These are phyloP conservation scores for Prosopis cineraria DNA, from an alignment of 306 rosid genomes.

Conservation along the genomic window DNA sequence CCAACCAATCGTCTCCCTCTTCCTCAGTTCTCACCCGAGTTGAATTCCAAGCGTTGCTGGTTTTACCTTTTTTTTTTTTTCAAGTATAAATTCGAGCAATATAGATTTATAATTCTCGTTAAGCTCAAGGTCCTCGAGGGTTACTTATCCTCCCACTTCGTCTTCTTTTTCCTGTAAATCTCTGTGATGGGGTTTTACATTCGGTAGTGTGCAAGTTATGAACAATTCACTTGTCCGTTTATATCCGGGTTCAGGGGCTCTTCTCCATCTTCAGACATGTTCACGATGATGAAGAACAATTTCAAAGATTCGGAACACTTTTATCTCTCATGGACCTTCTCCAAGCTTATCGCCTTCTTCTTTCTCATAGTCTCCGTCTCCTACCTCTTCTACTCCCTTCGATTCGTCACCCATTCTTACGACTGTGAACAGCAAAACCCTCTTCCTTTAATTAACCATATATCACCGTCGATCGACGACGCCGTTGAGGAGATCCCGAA, in stretches of 20 bases:
- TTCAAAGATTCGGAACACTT: slow-evolving; percentile 49
- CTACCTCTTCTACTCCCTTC: slow-evolving; percentile 49
- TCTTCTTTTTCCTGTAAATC: neutral
- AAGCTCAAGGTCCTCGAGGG: neutral
- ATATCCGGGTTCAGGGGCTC: too few relatives aligned
- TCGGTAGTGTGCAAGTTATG: slow-evolving; percentile 15
- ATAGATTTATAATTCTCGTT: neutral
- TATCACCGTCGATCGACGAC: neutral
- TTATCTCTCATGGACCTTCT: slow-evolving; percentile 35
- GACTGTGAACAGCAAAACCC: slow-evolving; percentile 25
- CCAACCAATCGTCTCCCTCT: too few relatives aligned
- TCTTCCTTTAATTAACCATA: neutral
- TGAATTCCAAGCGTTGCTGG: too few relatives aligned
- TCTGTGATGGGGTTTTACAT: slow-evolving; percentile 26
- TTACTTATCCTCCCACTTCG: neutral
- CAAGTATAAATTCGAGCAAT: neutral
- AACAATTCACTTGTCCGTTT: neutral
- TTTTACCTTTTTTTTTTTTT: too few relatives aligned
- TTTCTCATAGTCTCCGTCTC: slow-evolving; percentile 46
- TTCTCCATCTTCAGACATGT: neutral
- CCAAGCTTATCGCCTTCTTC: slow-evolving; percentile 43
- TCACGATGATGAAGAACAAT: slow-evolving; percentile 41
- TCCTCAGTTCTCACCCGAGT: too few relatives aligned
- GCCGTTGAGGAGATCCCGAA: neutral
- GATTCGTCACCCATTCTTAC: slow-evolving; percentile 33